Percentiles rank a stretch among this genome's conserved stretches.
Evolutionary conservation across 768 basidiomycete genomes (phyloP).

Genomic region (Suillus sp.): DNA sequence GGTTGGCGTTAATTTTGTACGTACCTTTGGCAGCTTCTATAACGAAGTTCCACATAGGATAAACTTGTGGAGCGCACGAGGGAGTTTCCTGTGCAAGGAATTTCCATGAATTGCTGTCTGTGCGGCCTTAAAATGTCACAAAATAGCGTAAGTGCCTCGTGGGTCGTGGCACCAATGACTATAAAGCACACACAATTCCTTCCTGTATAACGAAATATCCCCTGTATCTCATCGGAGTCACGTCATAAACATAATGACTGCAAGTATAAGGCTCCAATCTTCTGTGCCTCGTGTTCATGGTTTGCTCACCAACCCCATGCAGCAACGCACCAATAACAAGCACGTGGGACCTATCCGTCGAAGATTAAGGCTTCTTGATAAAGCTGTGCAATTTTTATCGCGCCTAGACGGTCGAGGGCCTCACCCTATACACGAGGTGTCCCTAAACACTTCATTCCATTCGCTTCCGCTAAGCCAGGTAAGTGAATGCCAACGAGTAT

Average conservation of each 20-base stretch:
- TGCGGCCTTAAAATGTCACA: conserved; percentile 6
- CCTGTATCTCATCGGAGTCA: conserved; percentile 3
- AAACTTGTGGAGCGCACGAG: conserved; percentile 4
- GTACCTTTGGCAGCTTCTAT: conserved; percentile 1
- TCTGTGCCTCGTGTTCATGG: conserved; percentile 3
- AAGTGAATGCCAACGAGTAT: conserved; percentile 33
- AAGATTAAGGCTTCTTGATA: conserved; percentile 2
- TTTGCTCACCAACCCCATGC: not conserved
- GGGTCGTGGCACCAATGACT: not conserved
- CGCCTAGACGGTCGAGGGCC: conserved; percentile 9
- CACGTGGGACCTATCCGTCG: conserved; percentile 1
- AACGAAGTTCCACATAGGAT: conserved; percentile 4
- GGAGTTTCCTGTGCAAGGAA: conserved; percentile 7
- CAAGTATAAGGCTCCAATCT: conserved; percentile 1
- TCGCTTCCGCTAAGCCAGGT: conserved; percentile 4
- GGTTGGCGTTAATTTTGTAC: conserved; percentile 7
- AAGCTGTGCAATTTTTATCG: conserved; percentile 9
- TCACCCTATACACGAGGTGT: conserved; percentile 29
- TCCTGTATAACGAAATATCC: not conserved
- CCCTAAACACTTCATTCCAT: conserved; percentile 7
- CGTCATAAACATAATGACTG: conserved; percentile 6
- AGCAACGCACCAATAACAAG: not conserved
- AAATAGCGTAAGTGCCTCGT: conserved; percentile 7
- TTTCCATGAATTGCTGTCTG: conserved; percentile 7
- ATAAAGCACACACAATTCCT: conserved; percentile 1